phyloP scores from a whole-genome alignment of 257 asterid genomes.

The Solanum pennellii region DNA sequence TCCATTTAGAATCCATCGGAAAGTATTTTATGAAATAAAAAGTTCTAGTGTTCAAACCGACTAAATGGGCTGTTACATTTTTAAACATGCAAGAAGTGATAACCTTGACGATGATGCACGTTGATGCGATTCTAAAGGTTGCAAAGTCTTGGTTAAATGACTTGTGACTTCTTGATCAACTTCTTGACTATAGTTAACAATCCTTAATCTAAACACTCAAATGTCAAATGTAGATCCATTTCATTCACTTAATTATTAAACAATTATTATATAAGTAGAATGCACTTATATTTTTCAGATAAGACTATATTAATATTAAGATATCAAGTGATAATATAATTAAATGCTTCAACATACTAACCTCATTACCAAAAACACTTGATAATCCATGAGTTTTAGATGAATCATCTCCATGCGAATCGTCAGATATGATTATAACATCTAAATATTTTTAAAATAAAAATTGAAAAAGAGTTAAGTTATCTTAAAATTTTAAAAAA shows the following conservation, averaged over 20 bases:
- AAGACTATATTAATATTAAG: not conserved
- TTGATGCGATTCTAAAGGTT: not conserved
- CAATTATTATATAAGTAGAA: not conserved
- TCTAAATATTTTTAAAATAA: not conserved
- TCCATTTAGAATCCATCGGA: too few species aligned
- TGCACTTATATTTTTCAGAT: not conserved
- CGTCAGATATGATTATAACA: too few species aligned
- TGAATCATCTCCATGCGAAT: not conserved
- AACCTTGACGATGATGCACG: not conserved
- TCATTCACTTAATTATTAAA: not conserved
- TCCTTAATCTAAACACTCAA: not conserved
- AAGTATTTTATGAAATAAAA: too few species aligned
- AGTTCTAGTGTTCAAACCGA: too few species aligned
- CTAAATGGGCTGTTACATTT: too few species aligned
- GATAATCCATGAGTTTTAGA: not conserved
- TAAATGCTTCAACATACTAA: not conserved
- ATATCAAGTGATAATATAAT: not conserved
- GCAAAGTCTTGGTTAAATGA: not conserved
- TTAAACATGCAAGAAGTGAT: too few species aligned
- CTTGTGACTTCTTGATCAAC: not conserved
- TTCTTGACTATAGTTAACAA: not conserved
- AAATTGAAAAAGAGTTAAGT: not conserved
- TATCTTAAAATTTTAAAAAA: not conserved
- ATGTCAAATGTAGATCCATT: not conserved
- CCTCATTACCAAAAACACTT: not conserved